Conservation (phyloP, 75 land plant genomes). For the Azolla pinnata region DNA sequence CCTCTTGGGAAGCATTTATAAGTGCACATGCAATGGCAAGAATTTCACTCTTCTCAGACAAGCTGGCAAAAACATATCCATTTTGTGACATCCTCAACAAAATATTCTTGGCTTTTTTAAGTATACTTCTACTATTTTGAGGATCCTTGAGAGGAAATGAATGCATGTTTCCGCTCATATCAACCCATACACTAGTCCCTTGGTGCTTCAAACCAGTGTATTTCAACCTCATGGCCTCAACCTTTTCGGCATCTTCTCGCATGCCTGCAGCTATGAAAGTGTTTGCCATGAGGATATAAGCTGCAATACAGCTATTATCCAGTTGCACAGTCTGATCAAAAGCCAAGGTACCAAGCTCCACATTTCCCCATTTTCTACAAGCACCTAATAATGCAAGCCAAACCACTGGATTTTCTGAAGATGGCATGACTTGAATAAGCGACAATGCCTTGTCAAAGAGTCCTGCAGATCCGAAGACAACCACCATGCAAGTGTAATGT, state of each 20-base stretch:
- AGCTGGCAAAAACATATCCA: no score
- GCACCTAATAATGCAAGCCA: not conserved
- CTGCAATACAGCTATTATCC: not conserved
- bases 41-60: no score
- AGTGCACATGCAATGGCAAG: no score
- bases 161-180: no score
- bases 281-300: not conserved
- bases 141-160: no score
- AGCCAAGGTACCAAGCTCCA: not conserved
- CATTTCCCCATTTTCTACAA: constrained; percentile 1
- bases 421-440: not conserved
- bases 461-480: not conserved
- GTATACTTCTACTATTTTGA: no score
- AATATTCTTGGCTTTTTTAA: no score
- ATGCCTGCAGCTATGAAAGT: not conserved
- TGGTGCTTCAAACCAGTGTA: no score
- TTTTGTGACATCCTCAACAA: no score
- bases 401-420: not conserved
- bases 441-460: not conserved
- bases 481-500: not conserved
- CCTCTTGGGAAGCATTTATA: no score
- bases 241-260: not conserved
- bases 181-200: no score
- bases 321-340: not conserved
- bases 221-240: not conserved